Evolutionary conservation across 805 yeast species (phyloP), one percentile per base, ranked within the genome.

Genomic region (Candida verbasci): DNA sequence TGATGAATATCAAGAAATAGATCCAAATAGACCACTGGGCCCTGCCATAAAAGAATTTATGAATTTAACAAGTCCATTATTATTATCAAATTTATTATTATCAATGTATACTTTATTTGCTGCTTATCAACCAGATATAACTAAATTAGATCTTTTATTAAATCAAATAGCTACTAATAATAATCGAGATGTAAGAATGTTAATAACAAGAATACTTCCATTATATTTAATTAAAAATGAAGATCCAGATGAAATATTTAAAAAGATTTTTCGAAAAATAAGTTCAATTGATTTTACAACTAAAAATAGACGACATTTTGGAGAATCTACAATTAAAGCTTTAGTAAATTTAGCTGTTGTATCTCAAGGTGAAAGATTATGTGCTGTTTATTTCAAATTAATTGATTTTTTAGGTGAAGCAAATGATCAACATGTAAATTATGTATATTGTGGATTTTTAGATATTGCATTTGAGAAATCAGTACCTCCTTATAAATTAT

Each of bases 401-500:
- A 69, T 87, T 6, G 82, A 79, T 40, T 72, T 76, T 17, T 65
- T 88, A 42, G 82, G 82, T 4, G 83, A 82, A 12, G 49, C 65
- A 3, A 80, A 80, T 52, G 77, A 76, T 35, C 82, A 81, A 47
- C 79, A 78, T 43, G 74, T 80, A 1, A 77, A 86, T 46, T 63
- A 84, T 46, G 87, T 87, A 0, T 78, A 79, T 44, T 81, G 80
- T 49, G 76, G 78, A 38, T 60, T 91, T 3, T 60, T 75, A 16
- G 60, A 70, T 23, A 69, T 84, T 9, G 82, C 96, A 0, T 48
- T 60, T 12, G 64, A 76, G 1, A 74, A 76, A 45, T 58, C 66
- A 1, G 60, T 74, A 24, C 76, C 95, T 0, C 81, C 95, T 0
- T 88, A 91, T 76, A 86, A 83, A 52, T 58, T 91, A 10, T 62